Conservation (phyloP, 495 filamentous ascomycete species). For the Platismatia glauca region DNA sequence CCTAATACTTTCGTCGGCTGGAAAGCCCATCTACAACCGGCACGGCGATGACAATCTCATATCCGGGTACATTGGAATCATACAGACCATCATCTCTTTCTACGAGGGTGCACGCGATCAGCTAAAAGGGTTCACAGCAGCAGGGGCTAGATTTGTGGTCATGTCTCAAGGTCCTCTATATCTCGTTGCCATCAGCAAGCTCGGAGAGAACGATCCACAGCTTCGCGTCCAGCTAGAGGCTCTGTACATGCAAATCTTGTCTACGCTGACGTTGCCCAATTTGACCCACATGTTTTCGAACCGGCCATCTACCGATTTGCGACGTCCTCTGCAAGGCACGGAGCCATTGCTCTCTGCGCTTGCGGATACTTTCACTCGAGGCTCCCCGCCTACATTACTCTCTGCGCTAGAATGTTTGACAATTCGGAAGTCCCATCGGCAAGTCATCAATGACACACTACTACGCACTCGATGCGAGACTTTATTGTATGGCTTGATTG, state of each 20-base stretch:
- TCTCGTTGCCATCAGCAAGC: slow-evolving; percentile 82
- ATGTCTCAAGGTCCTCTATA: slow-evolving; percentile 77
- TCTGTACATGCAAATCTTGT: slow-evolving; percentile 95
- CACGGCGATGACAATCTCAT: slow-evolving; percentile 85
- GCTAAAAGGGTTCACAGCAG: slow-evolving; percentile 74
- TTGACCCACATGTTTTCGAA: slow-evolving; percentile 81
- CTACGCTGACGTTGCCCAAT: slow-evolving; percentile 85
- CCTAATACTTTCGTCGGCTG: slow-evolving; percentile 87
- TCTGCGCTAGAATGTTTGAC: slow-evolving; percentile 86
- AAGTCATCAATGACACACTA: slow-evolving; percentile 76
- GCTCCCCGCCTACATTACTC: slow-evolving; percentile 79
- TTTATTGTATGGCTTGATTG: slow-evolving; percentile 87
- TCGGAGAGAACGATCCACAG: slow-evolving; percentile 84
- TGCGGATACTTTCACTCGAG: slow-evolving; percentile 87
- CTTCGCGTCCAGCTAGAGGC: slow-evolving; percentile 83
- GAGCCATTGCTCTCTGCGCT: slow-evolving; percentile 85
- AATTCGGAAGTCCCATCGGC: slow-evolving; percentile 77
- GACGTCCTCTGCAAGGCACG: slow-evolving; percentile 87
- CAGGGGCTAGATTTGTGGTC: slow-evolving; percentile 74
- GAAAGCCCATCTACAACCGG: slow-evolving; percentile 95
- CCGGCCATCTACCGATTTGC: slow-evolving; percentile 82
- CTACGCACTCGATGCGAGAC: slow-evolving; percentile 63
- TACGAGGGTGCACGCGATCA: slow-evolving; percentile 71
- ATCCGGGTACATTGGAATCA: slow-evolving; percentile 87
- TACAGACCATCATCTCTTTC: slow-evolving; percentile 96